Percentiles rank a stretch among this genome's conserved stretches.
These are phyloP conservation scores for Alternaria gaisen DNA, from an alignment of 2,329 filamentous ascomycete genomes.

Conservation along the genomic window DNA sequence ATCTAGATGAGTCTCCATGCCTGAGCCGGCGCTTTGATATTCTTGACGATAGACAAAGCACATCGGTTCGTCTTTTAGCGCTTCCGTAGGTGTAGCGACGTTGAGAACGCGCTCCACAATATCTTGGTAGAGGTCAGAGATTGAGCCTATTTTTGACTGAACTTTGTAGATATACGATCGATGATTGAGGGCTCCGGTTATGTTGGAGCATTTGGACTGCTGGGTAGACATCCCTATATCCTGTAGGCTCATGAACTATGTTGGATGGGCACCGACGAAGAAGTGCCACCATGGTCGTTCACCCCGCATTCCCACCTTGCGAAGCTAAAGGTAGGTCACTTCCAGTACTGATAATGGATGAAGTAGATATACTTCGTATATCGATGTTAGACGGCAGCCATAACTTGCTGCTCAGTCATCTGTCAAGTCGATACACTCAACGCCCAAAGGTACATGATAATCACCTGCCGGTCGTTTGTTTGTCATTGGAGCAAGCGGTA, in stretches of 20 bases:
- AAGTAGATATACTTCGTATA: neutral
- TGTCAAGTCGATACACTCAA: slow-evolving; percentile 25
- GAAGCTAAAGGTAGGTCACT: too few species aligned
- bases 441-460: neutral
- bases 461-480: neutral
- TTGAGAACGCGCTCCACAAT: slow-evolving; percentile 4
- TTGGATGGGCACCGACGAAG: too few species aligned
- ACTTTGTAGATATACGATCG: neutral
- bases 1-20: neutral
- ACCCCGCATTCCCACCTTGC: too few species aligned
- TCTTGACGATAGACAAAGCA: slow-evolving; percentile 5
- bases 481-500: neutral
- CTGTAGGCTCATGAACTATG: too few species aligned
- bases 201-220: too few species aligned
- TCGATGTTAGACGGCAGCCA: neutral
- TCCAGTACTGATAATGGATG: too few species aligned
- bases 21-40: neutral
- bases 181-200: too few species aligned
- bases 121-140: slow-evolving; percentile 3
- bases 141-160: neutral
- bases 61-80: neutral
- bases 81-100: neutral
- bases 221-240: too few species aligned
- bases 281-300: too few species aligned
- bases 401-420: slow-evolving; percentile 13